Percentiles rank a stretch among this genome's conserved stretches.
Conservation (phyloP, 2,329 filamentous ascomycete genomes). For the Pseudogymnoascus destructans region DNA sequence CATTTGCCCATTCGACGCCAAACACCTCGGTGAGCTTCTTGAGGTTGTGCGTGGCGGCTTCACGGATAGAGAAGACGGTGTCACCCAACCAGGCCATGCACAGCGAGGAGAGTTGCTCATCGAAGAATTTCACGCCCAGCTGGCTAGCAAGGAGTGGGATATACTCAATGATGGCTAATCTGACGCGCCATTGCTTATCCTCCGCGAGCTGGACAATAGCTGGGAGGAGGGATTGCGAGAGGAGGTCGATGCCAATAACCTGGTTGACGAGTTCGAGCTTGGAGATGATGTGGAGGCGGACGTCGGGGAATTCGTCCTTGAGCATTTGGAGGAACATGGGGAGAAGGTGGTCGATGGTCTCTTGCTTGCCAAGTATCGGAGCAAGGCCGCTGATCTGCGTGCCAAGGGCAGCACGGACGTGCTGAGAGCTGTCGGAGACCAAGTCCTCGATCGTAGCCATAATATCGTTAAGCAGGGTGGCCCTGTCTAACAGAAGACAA, state of each 20-base stretch:
- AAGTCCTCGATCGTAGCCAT: conserved; percentile 95
- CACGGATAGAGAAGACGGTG: conserved; percentile 95
- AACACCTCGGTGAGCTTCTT: conserved; percentile 99
- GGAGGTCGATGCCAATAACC: conserved; percentile 93
- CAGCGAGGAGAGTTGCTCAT: conserved; percentile 86
- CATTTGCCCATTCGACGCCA: conserved; percentile 92
- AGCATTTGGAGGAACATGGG: conserved; percentile 99
- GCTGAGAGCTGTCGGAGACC: conserved; percentile 89
- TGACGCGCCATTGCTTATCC: conserved; percentile 98
- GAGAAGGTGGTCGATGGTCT: conserved; percentile 90
- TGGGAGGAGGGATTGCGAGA: conserved; percentile 90
- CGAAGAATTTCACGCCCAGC: conserved; percentile 93
- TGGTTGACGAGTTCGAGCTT: conserved; percentile 98
- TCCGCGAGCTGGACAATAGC: conserved; percentile 95
- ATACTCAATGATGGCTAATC: conserved; percentile 97
- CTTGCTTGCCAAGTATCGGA: conserved; percentile 93
- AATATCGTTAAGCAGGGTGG: conserved; percentile 83
- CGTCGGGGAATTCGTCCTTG: conserved; percentile 97
- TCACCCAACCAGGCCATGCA: conserved; percentile 99
- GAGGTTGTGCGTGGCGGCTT: conserved; percentile 91
- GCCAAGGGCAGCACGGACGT: conserved; percentile 87
- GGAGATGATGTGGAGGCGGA: conserved; percentile 98
- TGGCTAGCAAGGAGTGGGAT: conserved; percentile 93
- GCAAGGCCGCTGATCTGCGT: conserved; percentile 95
- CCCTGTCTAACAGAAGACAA: conserved; percentile 76